A percentile compares a stretch with the other conserved stretches of the same genome.
Evolutionary conservation across 371 early-diverging fungal species (phyloP).

Genomic region (Globomyces sp.): DNA sequence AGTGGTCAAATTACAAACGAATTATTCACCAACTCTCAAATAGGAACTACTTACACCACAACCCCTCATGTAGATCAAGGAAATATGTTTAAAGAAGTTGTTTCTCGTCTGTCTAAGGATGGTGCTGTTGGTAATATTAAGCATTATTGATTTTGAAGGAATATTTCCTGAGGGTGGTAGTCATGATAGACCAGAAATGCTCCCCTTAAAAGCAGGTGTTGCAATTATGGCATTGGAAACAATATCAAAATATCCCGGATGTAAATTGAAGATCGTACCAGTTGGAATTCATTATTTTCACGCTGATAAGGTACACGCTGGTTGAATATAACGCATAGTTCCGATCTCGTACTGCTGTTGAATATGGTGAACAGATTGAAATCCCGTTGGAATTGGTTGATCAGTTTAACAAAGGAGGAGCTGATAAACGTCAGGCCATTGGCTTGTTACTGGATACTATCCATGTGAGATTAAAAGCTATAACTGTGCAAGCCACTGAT

Average conservation of each 20-base stretch:
- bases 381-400: slow-evolving; percentile 74
- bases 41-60: slow-evolving; percentile 58
- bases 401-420: slow-evolving; percentile 77
- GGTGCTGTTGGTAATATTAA: slow-evolving; percentile 69
- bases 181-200: slow-evolving; percentile 92
- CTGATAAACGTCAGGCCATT: slow-evolving; percentile 76
- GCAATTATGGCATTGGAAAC: slow-evolving; percentile 89
- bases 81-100: slow-evolving; percentile 79
- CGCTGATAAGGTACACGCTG: slow-evolving; percentile 64
- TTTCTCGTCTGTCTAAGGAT: slow-evolving; percentile 67
- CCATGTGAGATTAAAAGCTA: slow-evolving; percentile 72
- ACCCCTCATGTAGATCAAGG: slow-evolving; percentile 88
- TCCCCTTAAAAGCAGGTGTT: slow-evolving; percentile 85
- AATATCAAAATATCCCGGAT: slow-evolving; percentile 80
- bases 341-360: slow-evolving; percentile 93
- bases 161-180: slow-evolving; percentile 98
- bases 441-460: slow-evolving; percentile 72
- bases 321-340: slow-evolving; percentile 44
- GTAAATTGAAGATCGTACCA: slow-evolving; percentile 93
- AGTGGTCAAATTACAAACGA: not conserved
- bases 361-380: slow-evolving; percentile 87
- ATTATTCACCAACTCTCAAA: not conserved
- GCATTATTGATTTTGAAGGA: too few relatives aligned
- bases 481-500: slow-evolving; percentile 92
- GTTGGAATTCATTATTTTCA: slow-evolving; percentile 91